Base-by-base conservation (phyloP, 2,329 filamentous ascomycete genomes). In the Aspergillus piperis region DNA sequence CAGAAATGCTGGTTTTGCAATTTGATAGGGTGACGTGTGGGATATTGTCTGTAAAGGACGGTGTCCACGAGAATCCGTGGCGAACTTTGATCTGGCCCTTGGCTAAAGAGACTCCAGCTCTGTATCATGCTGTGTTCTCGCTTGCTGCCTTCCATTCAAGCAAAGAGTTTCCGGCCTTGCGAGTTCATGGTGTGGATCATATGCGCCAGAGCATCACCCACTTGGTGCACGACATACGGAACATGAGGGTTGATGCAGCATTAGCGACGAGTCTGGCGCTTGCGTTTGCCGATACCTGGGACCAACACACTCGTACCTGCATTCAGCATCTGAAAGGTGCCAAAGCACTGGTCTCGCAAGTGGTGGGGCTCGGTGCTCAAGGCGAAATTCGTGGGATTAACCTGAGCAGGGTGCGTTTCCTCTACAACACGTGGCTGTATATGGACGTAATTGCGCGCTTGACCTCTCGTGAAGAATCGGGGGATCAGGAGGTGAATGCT, bases 391-490 rank as follows among this genome's bases (percentile, higher is more conserved):
- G 68, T n/a, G 82, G 80, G 3, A 72, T 80, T 23, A 82, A 86
- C 48, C 71, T 84, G 11, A 76, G 80, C 41, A 78, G 86, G 7
- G 76, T 90, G 23, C 85, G 84, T 58, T 90, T 90, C 66, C 77
- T 91, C 17, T 88, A 86, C 75, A 90, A 90, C 68, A 86, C 85
- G 3, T 90, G 87, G 86, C 82, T 90, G 7, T 91, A 90, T 68
- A 88, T 90, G 83, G 87, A 90, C 70, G 88, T 90, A 27, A 87
- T 90, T 63, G 85, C 88, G 23, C 83, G 88, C 13, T 76, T 91
- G 52, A 90, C 87, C 0, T 87, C 87, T 3, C 75, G 85, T 3
- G 84, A 86, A 60, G 82, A 84, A 38, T 83, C 85, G 23, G 84
- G 85, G 11, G 80, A 84, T 48, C 77, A 79, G 44, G 76, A 82